Evolutionary conservation across 768 basidiomycete species (phyloP).

Genomic region (Pseudohyphozyma bogoriensis): DNA sequence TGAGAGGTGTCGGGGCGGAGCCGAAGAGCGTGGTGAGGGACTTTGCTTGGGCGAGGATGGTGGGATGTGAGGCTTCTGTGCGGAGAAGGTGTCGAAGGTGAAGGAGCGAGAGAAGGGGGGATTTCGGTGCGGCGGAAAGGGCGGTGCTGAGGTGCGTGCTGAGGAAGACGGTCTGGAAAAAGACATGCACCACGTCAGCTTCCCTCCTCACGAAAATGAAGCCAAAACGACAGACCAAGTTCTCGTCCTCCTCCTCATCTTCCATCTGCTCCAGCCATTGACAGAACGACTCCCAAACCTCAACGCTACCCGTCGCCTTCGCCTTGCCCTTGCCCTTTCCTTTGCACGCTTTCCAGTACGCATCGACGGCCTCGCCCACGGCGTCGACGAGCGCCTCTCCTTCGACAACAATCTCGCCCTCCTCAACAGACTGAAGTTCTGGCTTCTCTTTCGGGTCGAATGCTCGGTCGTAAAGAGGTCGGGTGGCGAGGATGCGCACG

Average conservation of each 20-base stretch:
- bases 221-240: constrained; percentile 34
- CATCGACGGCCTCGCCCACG: constrained; percentile 46
- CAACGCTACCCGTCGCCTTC: constrained; percentile 19
- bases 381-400: constrained; percentile 52
- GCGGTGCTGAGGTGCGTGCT: constrained; percentile 12
- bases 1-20: not conserved
- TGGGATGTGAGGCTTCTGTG: not conserved
- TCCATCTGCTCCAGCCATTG: constrained; percentile 44
- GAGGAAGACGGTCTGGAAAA: constrained; percentile 16
- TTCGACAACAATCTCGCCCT: constrained; percentile 39
- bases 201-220: rapidly evolving
- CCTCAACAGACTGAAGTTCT: constrained; percentile 37
- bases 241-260: constrained; percentile 24
- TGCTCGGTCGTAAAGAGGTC: constrained; percentile 21
- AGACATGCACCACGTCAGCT: too few species aligned
- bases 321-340: constrained; percentile 25
- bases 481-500: constrained; percentile 19
- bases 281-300: constrained; percentile 41
- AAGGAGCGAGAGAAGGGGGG: constrained; percentile 17
- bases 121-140: constrained; percentile 8
- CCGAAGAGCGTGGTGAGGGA: constrained; percentile 8
- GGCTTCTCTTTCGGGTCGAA: constrained; percentile 19
- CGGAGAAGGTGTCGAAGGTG: constrained; percentile 23
- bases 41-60: constrained; percentile 1
- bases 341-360: constrained; percentile 42